Evolutionary conservation across 345 rosid species (phyloP), one percentile per base, ranked within the genome.

Genomic region (Corchorus olitorius): DNA sequence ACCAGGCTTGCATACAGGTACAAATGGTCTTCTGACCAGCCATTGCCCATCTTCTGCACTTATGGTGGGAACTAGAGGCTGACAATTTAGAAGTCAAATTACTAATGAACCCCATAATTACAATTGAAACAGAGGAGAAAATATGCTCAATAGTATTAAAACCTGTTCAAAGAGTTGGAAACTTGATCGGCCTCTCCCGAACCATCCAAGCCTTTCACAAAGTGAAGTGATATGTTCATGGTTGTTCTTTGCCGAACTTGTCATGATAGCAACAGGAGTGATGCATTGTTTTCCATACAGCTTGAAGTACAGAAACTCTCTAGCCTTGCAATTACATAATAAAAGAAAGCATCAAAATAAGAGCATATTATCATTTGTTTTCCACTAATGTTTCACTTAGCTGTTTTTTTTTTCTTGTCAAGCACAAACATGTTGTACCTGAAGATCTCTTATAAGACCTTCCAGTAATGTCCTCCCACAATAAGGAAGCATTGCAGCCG

Each of bases 161-260:
- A 93, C 99, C 98, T 95, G 98, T 85, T 95, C 93, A 86, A 93
- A 93, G 82, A 93, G 93, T 83, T 76, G 89, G 86, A 95, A 95
- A 82, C 83, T 93, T 65, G 94, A 89, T 83, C 59, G 87, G 80
- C 98, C 93, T 82, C 97, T 91, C 82, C 99, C 98, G 81, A 95
- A 95, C 99, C 98, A 95, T 74, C 85, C 64, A 41, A 86, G 91
- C 74, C 83, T 86, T 85, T 85, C 79, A 83, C 98, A 95, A 66
- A 93, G 93, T 19, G 88, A 90, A 73, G 86, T 89, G 70, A 95
- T 86, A 70, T 73, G 93, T 82, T 89, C 82, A 73, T 95, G 98
- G 82, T 95, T 93, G 79, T 90, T 92, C 88, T 92, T 95, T 43
- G 99, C 99, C 15, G 98, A 78, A 85, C 99, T 95, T 39, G 97